phyloP scores from a whole-genome alignment of 768 basidiomycete species.

The Phanerochaete carnosa region DNA sequence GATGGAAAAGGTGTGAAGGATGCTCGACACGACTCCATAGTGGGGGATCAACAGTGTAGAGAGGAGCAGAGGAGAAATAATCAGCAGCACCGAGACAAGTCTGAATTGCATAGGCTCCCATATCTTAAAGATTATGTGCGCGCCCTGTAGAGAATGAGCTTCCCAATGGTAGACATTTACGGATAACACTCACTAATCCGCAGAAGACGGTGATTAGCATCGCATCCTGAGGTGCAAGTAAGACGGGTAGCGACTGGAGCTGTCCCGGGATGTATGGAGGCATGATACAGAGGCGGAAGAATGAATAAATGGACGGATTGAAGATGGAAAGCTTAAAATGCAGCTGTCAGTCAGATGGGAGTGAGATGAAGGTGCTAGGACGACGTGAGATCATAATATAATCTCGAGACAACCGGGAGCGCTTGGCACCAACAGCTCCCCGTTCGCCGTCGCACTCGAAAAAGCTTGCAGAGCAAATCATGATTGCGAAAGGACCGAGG shows the following conservation, averaged over 20 bases:
- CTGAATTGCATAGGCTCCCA: conserved; percentile 1
- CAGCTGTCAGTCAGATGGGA: neutral
- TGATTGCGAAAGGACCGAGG: neutral
- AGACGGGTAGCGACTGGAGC: neutral
- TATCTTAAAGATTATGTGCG: conserved; percentile 3
- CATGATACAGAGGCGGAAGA: neutral
- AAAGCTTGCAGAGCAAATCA: neutral
- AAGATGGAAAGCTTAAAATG: neutral
- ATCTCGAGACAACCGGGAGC: neutral
- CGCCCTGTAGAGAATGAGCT: neutral
- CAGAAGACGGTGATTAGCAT: neutral
- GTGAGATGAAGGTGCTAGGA: neutral
- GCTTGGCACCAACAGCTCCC: neutral
- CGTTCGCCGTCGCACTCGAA: too few species aligned
- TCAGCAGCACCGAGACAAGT: neutral
- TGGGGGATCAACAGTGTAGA: neutral
- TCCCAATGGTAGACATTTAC: neutral
- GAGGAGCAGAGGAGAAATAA: neutral
- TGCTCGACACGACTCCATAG: neutral
- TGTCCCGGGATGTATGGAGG: neutral
- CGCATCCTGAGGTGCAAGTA: neutral
- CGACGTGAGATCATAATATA: neutral
- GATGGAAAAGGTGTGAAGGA: neutral
- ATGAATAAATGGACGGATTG: neutral
- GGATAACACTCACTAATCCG: neutral